Base-by-base conservation (phyloP, 495 filamentous ascomycete genomes). In the Wilcoxina mikolae region DNA sequence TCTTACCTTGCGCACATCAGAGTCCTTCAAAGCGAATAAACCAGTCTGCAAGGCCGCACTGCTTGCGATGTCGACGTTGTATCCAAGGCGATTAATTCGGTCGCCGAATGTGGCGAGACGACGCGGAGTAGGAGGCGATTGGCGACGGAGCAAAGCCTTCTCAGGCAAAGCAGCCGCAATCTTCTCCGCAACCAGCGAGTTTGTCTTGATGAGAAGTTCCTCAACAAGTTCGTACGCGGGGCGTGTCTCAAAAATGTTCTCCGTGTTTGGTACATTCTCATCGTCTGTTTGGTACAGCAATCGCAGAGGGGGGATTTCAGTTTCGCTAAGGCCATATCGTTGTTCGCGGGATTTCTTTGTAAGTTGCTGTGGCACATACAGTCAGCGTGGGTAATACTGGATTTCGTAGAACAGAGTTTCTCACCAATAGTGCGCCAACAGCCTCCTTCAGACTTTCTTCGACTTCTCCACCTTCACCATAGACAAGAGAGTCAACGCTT, bases 231-330 rank as follows among this genome's bases (percentile, higher is more conserved):
- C 93, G 55, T 88, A 90, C 12, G 90, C 84, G 12, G 81, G 76
- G 22, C 84, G 86, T 20, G 84, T 87, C 65, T 95, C 83, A 65
- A 96, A 96, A 53, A 98, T 85, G 71, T 96, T 98, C 62, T 85
- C 78, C 70, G 91, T 87, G 23, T 95, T 86, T 0, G 90, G 91
- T 31, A 95, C 86, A 66, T 95, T 95, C 73, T 98, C 91, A 59
- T 98, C 91, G 61, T 98, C 93, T n/a, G 95, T 78, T 67, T 91
- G 84, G 65, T 94, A 84, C 35, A 96, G 71, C 29, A 98, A 77
- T 41, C 91, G 84, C 47, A 96, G 78, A 44, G 89, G 79, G 18
- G 89, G 84, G 56, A 94, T 84, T 7, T 83, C 77, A 28, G 82
- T 77, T 23, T 79, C 77, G 22, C 82, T 82, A 51, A 87, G 82